Percentiles rank a stretch among this genome's conserved stretches.
phyloP scores from a whole-genome alignment of 768 basidiomycete genomes.

The Tricholoma terreum region DNA sequence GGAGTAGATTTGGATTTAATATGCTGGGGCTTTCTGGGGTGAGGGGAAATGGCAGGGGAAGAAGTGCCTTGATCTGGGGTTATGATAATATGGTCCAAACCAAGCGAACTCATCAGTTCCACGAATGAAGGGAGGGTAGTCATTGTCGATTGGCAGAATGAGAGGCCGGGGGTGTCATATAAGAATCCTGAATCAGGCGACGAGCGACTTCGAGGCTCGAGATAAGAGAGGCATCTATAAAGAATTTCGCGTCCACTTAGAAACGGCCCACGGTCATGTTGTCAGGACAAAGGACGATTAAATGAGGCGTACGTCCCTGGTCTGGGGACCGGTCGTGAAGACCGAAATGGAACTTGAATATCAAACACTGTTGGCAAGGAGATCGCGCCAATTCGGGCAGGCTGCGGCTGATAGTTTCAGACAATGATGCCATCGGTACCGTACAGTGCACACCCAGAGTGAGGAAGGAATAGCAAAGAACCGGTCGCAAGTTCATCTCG shows the following conservation, averaged over 20 bases:
- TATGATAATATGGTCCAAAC: slow-evolving; percentile 47
- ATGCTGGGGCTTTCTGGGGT: slow-evolving; percentile 30
- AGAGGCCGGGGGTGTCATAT: slow-evolving; percentile 23
- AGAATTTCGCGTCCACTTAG: slow-evolving; percentile 38
- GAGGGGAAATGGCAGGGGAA: slow-evolving; percentile 39
- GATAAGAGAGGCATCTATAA: slow-evolving; percentile 36
- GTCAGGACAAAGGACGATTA: slow-evolving; percentile 44
- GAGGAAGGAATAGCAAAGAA: too few species aligned
- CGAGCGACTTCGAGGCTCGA: slow-evolving; percentile 34
- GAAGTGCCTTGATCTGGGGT: slow-evolving; percentile 42
- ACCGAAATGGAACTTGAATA: slow-evolving; percentile 36
- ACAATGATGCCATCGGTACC: slow-evolving; percentile 18
- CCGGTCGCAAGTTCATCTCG: too few species aligned
- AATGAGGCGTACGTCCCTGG: slow-evolving; percentile 28
- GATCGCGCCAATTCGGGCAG: slow-evolving; percentile 37
- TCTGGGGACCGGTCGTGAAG: slow-evolving; percentile 28
- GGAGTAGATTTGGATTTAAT: slow-evolving; percentile 44
- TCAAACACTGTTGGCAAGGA: slow-evolving; percentile 63
- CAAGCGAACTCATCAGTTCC: slow-evolving; percentile 82
- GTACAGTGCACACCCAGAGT: too few species aligned
- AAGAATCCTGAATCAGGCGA: slow-evolving; percentile 20
- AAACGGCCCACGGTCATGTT: slow-evolving; percentile 58
- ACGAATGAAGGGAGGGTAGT: slow-evolving; percentile 82
- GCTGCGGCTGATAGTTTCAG: background rate
- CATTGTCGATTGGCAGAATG: slow-evolving; percentile 42